Evolutionary conservation across 1,284 basidiomycete species (phyloP).

Genomic region (Takashimella tepidaria): DNA sequence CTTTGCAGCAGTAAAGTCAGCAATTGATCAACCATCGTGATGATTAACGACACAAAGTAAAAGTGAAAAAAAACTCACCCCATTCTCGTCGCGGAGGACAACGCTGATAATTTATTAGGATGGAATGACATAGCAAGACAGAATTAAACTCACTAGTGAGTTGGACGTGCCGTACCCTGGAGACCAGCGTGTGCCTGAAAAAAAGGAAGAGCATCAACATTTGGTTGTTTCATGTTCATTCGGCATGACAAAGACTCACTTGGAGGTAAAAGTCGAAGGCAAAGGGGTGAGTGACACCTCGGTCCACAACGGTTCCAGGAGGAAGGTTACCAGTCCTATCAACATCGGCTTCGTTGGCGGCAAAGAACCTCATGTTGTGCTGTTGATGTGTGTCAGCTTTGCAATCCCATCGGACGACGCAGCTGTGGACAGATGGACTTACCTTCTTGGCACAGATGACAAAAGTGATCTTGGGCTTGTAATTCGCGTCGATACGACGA

Average conservation of each 20-base stretch:
- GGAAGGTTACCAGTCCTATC: conserved; percentile 49
- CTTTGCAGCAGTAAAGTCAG: conserved; percentile 27
- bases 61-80: conserved; percentile 6
- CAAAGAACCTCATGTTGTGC: conserved; percentile 50
- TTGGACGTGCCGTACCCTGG: conserved; percentile 47
- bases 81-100: conserved; percentile 34
- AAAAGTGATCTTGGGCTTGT: conserved; percentile 46
- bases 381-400: conserved; percentile 10
- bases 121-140: conserved; percentile 7
- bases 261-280: conserved; percentile 45
- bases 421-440: background rate
- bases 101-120: conserved; percentile 21
- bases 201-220: background rate
- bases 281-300: conserved; percentile 47
- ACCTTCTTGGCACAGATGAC: conserved; percentile 46
- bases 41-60: no score
- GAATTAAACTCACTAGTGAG: conserved; percentile 40
- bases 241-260: no score
- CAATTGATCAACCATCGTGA: background rate
- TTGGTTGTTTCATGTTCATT: no score
- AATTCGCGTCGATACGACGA: conserved; percentile 25
- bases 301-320: conserved; percentile 46
- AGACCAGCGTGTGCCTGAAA: conserved; percentile 40
- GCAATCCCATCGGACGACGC: no score
- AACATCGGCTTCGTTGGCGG: conserved; percentile 27